Evolutionary conservation across 768 basidiomycete genomes (phyloP).

Genomic region (Mycena kentingensis): DNA sequence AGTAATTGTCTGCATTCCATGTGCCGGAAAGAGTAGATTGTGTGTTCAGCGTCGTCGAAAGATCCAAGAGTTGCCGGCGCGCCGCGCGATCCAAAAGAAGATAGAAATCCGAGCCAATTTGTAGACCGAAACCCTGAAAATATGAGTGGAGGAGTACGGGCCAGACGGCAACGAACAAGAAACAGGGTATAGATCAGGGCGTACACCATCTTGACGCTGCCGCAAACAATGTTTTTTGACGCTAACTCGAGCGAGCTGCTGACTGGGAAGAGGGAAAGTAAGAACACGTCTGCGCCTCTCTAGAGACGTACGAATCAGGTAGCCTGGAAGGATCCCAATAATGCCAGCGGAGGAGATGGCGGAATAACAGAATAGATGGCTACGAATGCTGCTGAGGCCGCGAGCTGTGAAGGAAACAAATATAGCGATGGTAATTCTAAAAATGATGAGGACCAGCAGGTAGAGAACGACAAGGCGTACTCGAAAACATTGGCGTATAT

Average conservation of each 20-base stretch:
- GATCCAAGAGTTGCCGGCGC: slow-evolving; percentile 51
- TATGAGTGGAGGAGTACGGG: slow-evolving; percentile 1
- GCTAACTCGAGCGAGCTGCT: slow-evolving; percentile 83
- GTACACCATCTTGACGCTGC: slow-evolving; percentile 86
- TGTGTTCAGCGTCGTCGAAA: slow-evolving; percentile 53
- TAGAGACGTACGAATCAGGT: slow-evolving; percentile 64
- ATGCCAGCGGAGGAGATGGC: slow-evolving; percentile 88
- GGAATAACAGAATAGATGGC: slow-evolving; percentile 85
- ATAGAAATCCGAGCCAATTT: slow-evolving; percentile 82
- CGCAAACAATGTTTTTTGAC: slow-evolving; percentile 83
- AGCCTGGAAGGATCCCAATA: slow-evolving; percentile 89
- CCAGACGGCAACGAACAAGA: slow-evolving; percentile 39
- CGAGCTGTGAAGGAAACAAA: slow-evolving; percentile 80
- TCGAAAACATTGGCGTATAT: slow-evolving; percentile 92
- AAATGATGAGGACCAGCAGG: slow-evolving; percentile 16
- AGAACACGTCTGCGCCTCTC: slow-evolving; percentile 9
- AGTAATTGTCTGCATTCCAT: slow-evolving; percentile 64
- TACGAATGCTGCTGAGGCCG: slow-evolving; percentile 76
- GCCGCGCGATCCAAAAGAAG: slow-evolving; percentile 65
- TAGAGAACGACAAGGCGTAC: slow-evolving; percentile 47
- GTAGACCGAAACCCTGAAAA: slow-evolving; percentile 72
- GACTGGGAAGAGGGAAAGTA: slow-evolving; percentile 43
- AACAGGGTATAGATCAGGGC: slow-evolving; percentile 87
- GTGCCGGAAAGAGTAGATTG: slow-evolving; percentile 60
- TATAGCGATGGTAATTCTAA: slow-evolving; percentile 80